Evolutionary conservation across 2,329 filamentous ascomycete genomes (phyloP).

Genomic region (Stachybotrys elegans): DNA sequence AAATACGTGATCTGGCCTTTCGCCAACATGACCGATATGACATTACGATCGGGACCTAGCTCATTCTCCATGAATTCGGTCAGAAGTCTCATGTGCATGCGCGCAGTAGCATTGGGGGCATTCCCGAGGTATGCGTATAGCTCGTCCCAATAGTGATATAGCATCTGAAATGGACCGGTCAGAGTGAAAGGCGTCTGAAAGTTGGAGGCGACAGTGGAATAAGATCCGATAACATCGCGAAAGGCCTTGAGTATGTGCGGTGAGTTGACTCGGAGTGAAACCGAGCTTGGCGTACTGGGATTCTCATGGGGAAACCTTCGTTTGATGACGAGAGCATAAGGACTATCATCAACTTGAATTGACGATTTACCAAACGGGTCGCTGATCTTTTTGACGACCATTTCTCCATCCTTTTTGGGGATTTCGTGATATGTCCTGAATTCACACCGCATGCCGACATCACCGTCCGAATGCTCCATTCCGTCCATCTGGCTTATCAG

Average conservation of each 20-base stretch:
- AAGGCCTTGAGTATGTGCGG: not conserved
- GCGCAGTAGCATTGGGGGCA: not conserved
- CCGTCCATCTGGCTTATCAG: too few relatives aligned
- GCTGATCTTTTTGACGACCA: not conserved
- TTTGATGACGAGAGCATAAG: not conserved
- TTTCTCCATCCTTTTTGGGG: slow-evolving; percentile 2
- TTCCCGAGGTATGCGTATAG: not conserved
- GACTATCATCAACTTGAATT: not conserved
- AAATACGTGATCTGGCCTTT: not conserved
- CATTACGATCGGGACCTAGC: not conserved
- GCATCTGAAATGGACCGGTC: not conserved
- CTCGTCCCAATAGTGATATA: slow-evolving; percentile 1
- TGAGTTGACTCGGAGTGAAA: not conserved
- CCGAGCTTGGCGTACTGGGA: not conserved
- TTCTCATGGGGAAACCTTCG: not conserved
- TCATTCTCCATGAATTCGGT: slow-evolving; percentile 3
- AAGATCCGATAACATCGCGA: not conserved
- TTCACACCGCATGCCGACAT: not conserved
- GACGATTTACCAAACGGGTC: not conserved
- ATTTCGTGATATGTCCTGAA: slow-evolving; percentile 1
- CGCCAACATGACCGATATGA: not conserved
- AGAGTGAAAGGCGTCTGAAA: not conserved
- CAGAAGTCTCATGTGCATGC: not conserved
- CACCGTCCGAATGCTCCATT: not conserved
- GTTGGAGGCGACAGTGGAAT: not conserved